Percentiles rank a stretch among this genome's conserved stretches.
Conservation (phyloP, 2,329 filamentous ascomycete genomes). For the Phaeosphaeriaceae sp. region DNA sequence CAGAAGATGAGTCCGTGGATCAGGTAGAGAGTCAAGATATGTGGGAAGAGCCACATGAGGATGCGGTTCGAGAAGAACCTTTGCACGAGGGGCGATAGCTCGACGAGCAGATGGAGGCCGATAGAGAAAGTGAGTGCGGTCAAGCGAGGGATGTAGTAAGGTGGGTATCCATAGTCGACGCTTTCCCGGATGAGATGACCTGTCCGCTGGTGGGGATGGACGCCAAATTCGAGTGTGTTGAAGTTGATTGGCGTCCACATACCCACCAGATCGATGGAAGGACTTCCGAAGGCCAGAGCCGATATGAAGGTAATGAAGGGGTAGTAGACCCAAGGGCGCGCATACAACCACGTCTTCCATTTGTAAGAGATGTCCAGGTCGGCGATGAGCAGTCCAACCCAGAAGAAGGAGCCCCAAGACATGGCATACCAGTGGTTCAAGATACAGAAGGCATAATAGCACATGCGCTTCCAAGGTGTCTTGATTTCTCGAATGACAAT, state of each 20-base stretch:
- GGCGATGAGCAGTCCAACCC: conserved; percentile 50
- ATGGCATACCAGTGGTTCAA: conserved; percentile 52
- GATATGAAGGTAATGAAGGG: conserved; percentile 35
- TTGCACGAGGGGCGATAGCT: conserved; percentile 43
- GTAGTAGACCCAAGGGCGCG: conserved; percentile 42
- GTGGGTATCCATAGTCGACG: conserved; percentile 40
- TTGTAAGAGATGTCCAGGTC: conserved; percentile 54
- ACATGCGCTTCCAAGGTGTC: conserved; percentile 51
- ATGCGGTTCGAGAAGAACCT: conserved; percentile 46
- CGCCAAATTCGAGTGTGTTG: conserved; percentile 46
- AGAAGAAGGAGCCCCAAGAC: conserved; percentile 53
- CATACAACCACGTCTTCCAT: conserved; percentile 45
- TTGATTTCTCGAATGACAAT: conserved; percentile 52
- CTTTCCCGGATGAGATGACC: conserved; percentile 44
- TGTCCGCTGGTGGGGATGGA: conserved; percentile 48
- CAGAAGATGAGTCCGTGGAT: conserved; percentile 55
- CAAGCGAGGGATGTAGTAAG: conserved; percentile 51
- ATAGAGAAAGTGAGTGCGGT: conserved; percentile 48
- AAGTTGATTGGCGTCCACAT: conserved; percentile 41
- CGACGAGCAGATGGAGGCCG: conserved; percentile 36
- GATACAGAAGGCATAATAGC: conserved; percentile 50
- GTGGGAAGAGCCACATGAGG: conserved; percentile 50
- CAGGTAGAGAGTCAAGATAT: conserved; percentile 55
- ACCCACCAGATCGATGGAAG: conserved; percentile 37
- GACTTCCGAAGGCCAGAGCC: conserved; percentile 21